Conservation (phyloP, 768 basidiomycete species). For the Hypholoma fasciculare region DNA sequence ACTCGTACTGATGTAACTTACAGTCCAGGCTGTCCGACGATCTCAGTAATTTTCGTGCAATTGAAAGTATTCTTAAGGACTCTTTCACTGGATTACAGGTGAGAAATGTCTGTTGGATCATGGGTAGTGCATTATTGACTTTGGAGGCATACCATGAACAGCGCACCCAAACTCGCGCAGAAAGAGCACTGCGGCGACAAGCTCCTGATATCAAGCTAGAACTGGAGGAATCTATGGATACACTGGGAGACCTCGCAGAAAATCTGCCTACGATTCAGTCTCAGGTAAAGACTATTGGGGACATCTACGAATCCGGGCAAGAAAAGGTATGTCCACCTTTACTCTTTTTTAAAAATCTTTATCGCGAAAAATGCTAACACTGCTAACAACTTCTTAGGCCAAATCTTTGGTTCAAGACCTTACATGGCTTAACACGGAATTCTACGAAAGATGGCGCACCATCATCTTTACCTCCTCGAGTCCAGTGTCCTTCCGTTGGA, state of each 20-base stretch:
- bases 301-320: conserved; percentile 72
- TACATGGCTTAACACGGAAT: conserved; percentile 76
- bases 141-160: conserved; percentile 22
- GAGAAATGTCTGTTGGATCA: conserved; percentile 12
- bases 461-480: conserved; percentile 74
- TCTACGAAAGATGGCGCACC: conserved; percentile 72
- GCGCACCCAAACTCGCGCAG: conserved; percentile 60
- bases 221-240: conserved; percentile 60
- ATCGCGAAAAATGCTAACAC: neutral
- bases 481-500: conserved; percentile 76
- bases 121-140: neutral
- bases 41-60: conserved; percentile 72
- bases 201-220: conserved; percentile 63
- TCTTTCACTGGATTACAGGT: conserved; percentile 64
- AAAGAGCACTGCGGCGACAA: conserved; percentile 56
- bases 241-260: conserved; percentile 55
- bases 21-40: conserved; percentile 69
- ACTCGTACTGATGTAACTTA: neutral
- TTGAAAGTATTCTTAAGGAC: conserved; percentile 69
- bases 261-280: conserved; percentile 61
- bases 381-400: conserved; percentile 43
- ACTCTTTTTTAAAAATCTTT: neutral
- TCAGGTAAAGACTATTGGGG: conserved; percentile 61
- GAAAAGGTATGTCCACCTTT: conserved; percentile 43
- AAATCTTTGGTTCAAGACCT: conserved; percentile 62